Evolutionary conservation across 345 rosid species (phyloP).

Genomic region (Dovyalis caffra): DNA sequence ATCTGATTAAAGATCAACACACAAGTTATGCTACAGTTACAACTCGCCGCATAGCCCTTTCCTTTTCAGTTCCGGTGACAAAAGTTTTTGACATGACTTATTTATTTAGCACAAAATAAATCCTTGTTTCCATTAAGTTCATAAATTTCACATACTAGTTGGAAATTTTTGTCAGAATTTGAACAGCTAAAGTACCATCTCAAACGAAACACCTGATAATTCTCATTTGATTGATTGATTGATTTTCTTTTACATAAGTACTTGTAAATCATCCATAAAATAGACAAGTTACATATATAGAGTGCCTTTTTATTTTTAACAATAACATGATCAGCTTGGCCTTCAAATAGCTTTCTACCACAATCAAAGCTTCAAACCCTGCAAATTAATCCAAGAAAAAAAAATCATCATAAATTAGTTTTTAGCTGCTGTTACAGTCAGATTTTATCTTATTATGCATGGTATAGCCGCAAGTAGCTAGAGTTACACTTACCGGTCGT

Average conservation of each 20-base stretch:
- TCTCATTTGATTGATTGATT: background rate
- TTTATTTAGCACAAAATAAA: too few species aligned
- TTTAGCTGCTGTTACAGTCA: background rate
- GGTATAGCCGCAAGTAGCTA: too few species aligned
- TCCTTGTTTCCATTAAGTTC: too few species aligned
- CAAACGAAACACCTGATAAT: background rate
- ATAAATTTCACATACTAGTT: too few species aligned
- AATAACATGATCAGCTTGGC: background rate
- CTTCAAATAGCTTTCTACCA: background rate
- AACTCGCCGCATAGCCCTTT: too few species aligned
- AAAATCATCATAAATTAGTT: background rate
- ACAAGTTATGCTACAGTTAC: too few species aligned
- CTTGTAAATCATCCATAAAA: background rate
- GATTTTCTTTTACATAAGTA: too few species aligned
- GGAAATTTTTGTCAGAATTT: too few species aligned
- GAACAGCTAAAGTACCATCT: background rate
- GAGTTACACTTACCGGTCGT: conserved; percentile 22
- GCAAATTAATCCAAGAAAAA: background rate
- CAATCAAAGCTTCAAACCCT: conserved; percentile 1
- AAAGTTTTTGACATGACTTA: too few species aligned
- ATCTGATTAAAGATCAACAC: too few species aligned
- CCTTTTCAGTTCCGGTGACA: too few species aligned
- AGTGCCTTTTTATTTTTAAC: background rate
- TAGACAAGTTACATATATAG: background rate
- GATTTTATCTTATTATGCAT: background rate